A percentile compares a stretch with the other conserved stretches of the same genome.
phyloP scores from a whole-genome alignment of 1,284 basidiomycete species.

The Cerrena zonata region DNA sequence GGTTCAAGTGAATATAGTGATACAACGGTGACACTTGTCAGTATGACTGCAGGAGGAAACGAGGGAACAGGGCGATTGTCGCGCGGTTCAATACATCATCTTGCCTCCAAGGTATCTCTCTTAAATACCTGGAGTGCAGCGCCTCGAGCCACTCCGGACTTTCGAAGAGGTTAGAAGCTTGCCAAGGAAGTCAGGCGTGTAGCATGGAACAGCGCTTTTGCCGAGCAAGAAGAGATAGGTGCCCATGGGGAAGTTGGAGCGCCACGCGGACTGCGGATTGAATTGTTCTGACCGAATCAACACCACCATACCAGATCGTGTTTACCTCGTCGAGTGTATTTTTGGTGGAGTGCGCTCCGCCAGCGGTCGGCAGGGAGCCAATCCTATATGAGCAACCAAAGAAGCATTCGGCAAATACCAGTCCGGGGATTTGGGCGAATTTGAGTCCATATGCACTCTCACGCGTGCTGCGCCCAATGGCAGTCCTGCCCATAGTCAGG shows the following conservation, averaged over 20 bases:
- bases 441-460: neutral
- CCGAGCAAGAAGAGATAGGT: neutral
- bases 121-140: neutral
- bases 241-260: neutral
- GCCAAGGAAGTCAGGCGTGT: neutral
- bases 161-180: neutral
- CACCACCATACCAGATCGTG: neutral
- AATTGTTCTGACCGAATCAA: neutral
- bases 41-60: neutral
- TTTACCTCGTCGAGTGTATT: neutral
- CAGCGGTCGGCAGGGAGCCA: neutral
- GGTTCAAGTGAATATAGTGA: neutral
- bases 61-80: neutral
- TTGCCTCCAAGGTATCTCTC: neutral
- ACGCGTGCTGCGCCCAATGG: neutral
- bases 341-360: conserved; percentile 1
- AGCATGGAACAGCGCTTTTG: neutral
- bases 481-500: neutral
- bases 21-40: neutral
- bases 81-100: neutral
- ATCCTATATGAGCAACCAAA: neutral
- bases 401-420: neutral
- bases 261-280: conserved; percentile 2
- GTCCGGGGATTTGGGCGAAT: neutral
- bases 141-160: neutral